A percentile compares a stretch with the other conserved stretches of the same genome.
Conservation (phyloP, 176 grass and related monocot species). For the Pontederia crassipes region DNA sequence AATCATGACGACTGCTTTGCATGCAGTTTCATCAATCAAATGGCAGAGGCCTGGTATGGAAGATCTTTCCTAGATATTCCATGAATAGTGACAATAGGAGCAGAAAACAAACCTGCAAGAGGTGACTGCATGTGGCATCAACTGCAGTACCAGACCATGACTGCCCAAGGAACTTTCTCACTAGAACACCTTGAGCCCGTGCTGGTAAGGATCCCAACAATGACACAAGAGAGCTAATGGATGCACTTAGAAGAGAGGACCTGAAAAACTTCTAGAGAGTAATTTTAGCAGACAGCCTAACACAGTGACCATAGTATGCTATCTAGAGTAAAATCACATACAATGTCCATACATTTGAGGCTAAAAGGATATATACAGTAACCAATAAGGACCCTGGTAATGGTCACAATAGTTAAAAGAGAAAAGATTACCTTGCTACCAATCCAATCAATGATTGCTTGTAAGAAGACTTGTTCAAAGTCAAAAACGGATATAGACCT, state of each 20-base stretch:
- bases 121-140: slow-evolving; percentile 57
- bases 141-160: slow-evolving; percentile 69
- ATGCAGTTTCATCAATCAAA: no score
- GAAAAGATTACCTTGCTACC: slow-evolving; percentile 50
- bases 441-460: slow-evolving; percentile 57
- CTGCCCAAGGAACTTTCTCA: slow-evolving; percentile 57
- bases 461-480: slow-evolving; percentile 56
- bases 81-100: neutral
- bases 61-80: neutral
- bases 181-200: slow-evolving; percentile 30
- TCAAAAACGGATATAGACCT: slow-evolving; percentile 94
- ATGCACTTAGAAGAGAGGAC: slow-evolving; percentile 60
- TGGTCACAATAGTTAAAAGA: neutral
- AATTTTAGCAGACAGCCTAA: neutral
- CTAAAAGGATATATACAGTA: no score
- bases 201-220: slow-evolving; percentile 51
- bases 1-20: no score
- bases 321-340: no score
- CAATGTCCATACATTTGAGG: no score
- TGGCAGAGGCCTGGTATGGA: neutral
- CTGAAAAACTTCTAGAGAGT: slow-evolving; percentile 9
- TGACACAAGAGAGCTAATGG: slow-evolving; percentile 49
- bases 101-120: slow-evolving; percentile 46
- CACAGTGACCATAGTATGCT: no score
- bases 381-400: no score